Conservation (phyloP, 1,284 basidiomycete genomes). For the Pholiota adiposa region DNA sequence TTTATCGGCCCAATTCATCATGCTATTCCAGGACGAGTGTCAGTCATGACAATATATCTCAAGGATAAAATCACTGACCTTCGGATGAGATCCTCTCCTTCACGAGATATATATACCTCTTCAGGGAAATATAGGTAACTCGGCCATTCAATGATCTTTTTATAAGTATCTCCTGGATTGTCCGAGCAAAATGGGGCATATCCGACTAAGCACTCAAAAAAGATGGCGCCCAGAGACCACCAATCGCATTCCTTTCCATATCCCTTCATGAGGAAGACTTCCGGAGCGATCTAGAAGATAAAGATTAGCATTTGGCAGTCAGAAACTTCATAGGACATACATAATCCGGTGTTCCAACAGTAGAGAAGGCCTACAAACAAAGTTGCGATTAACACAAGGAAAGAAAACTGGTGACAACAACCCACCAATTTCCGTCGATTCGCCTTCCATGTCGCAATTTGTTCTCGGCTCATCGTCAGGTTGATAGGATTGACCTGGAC, state of each 20-base stretch:
- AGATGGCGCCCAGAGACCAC: slow-evolving; percentile 98
- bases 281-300: slow-evolving; percentile 83
- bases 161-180: slow-evolving; percentile 97
- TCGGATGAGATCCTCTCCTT: slow-evolving; percentile 91
- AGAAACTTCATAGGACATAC: slow-evolving; percentile 31
- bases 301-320: background rate
- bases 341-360: slow-evolving; percentile 91
- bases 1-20: slow-evolving; percentile 86
- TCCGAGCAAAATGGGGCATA: slow-evolving; percentile 99
- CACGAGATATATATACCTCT: slow-evolving; percentile 91
- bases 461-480: slow-evolving; percentile 91
- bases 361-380: slow-evolving; percentile 89
- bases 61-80: slow-evolving; percentile 48
- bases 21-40: slow-evolving; percentile 38
- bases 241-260: slow-evolving; percentile 99
- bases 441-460: slow-evolving; percentile 99
- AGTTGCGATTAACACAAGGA: background rate
- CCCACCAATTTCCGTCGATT: slow-evolving; percentile 92
- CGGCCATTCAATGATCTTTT: slow-evolving; percentile 97
- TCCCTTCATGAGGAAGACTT: slow-evolving; percentile 97
- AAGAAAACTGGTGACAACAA: slow-evolving; percentile 20
- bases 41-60: slow-evolving; percentile 6
- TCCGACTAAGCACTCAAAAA: slow-evolving; percentile 98
- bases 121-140: slow-evolving; percentile 93
- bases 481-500: slow-evolving; percentile 97